These are phyloP conservation scores for Poronia punctata DNA, from an alignment of 495 filamentous ascomycete species.

Conservation along the genomic window DNA sequence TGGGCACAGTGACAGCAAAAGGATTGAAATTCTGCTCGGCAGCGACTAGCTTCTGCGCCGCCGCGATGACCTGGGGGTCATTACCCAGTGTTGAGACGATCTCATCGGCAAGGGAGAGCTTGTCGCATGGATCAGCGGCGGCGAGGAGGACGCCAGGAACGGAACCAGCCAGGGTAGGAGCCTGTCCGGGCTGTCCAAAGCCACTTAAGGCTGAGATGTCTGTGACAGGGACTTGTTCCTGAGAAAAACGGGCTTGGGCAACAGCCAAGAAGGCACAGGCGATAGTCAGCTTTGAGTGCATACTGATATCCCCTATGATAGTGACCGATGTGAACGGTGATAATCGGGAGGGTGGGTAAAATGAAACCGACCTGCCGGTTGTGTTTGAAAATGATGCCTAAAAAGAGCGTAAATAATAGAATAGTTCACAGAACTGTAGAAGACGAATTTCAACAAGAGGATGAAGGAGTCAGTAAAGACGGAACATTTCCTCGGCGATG, in stretches of 20 bases:
- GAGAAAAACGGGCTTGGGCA: slow-evolving; percentile 48
- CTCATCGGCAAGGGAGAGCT: slow-evolving; percentile 52
- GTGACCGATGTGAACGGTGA: slow-evolving; percentile 17
- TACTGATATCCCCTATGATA: slow-evolving; percentile 23
- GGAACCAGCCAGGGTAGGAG: slow-evolving; percentile 46
- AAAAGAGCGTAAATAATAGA: slow-evolving; percentile 23
- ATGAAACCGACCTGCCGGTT: slow-evolving; percentile 34
- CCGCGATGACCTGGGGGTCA: slow-evolving; percentile 45
- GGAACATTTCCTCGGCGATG: no score
- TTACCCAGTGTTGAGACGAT: slow-evolving; percentile 50
- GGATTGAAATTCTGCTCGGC: slow-evolving; percentile 68
- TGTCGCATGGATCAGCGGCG: slow-evolving; percentile 51
- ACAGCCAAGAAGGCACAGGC: slow-evolving; percentile 37
- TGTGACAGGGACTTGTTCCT: slow-evolving; percentile 42
- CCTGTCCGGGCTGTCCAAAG: slow-evolving; percentile 45
- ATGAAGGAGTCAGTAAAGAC: slow-evolving; percentile 17
- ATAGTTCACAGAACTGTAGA: slow-evolving; percentile 45
- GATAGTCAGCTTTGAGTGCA: slow-evolving; percentile 39
- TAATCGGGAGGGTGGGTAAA: slow-evolving; percentile 14
- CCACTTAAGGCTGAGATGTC: slow-evolving; percentile 37
- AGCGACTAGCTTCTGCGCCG: slow-evolving; percentile 50
- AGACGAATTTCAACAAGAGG: slow-evolving; percentile 24
- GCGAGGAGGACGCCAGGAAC: slow-evolving; percentile 49
- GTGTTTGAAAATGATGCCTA: slow-evolving; percentile 27
- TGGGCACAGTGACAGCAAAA: slow-evolving; percentile 46